A percentile compares a stretch with the other conserved stretches of the same genome.
Conservation (phyloP, 148 eudicot species). For the Camellia sinensis region DNA sequence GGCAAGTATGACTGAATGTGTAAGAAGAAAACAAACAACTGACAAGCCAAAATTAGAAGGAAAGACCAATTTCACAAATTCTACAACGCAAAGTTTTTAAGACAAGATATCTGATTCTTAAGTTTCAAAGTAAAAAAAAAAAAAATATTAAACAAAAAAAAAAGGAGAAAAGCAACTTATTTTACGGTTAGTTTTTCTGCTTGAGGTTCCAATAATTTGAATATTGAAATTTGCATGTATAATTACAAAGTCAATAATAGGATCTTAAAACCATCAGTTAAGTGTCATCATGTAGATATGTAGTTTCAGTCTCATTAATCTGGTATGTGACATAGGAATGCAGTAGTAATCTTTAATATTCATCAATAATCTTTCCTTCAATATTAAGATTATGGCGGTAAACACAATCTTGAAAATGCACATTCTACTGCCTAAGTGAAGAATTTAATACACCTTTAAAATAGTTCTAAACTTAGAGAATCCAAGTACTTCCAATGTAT, state of each 20-base stretch:
- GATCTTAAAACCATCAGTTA: neutral
- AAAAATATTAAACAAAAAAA: too few relatives aligned
- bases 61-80: neutral
- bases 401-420: neutral
- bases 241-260: neutral
- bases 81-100: neutral
- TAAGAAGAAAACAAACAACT: neutral
- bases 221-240: neutral
- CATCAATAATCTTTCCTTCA: neutral
- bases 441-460: neutral
- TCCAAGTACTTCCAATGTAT: constrained; percentile 81
- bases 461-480: constrained; percentile 3
- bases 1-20: neutral
- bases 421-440: neutral
- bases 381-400: neutral
- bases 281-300: neutral
- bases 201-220: neutral
- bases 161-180: neutral
- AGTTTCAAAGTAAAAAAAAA: neutral
- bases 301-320: neutral
- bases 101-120: neutral
- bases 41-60: neutral
- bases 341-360: neutral
- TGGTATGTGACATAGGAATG: neutral
- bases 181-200: too few relatives aligned